phyloP scores from a whole-genome alignment of 2,329 filamentous ascomycete genomes.

The Sarocladiaceae sp. region DNA sequence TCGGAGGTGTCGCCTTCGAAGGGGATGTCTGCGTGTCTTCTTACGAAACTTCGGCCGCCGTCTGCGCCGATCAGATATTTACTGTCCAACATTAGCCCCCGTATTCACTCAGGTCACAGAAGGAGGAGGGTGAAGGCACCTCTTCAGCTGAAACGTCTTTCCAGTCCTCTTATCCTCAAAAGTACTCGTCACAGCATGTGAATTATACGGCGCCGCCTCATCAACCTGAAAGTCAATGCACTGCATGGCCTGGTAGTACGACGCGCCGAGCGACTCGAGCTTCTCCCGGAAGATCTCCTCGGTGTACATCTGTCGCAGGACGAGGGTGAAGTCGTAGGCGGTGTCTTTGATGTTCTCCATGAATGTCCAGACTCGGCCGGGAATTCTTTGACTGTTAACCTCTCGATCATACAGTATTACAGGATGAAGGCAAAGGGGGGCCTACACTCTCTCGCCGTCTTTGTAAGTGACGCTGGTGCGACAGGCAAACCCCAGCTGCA shows the following conservation, averaged over 20 bases:
- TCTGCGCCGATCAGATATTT: conserved; percentile 49
- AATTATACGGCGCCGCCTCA: conserved; percentile 2
- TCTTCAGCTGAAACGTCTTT: conserved; percentile 10
- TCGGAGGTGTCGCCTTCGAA: conserved; percentile 40
- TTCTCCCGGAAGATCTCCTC: conserved; percentile 47
- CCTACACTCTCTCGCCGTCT: conserved; percentile 32
- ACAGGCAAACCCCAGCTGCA: conserved; percentile 49
- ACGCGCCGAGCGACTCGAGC: conserved; percentile 29
- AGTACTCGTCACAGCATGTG: neutral
- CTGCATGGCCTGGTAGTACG: conserved; percentile 29
- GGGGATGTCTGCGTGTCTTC: conserved; percentile 38
- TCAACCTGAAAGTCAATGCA: conserved; percentile 28
- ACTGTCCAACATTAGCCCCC: too few relatives aligned
- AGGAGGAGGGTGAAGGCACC: neutral
- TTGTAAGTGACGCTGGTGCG: conserved; percentile 46
- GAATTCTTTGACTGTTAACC: too few relatives aligned
- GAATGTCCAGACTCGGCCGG: conserved; percentile 24
- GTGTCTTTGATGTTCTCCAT: conserved; percentile 42
- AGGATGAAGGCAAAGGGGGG: neutral
- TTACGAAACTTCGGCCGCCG: conserved; percentile 45
- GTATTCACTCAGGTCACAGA: too few relatives aligned
- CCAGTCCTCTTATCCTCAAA: conserved; percentile 12
- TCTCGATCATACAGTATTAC: too few relatives aligned
- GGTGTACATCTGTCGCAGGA: conserved; percentile 51
- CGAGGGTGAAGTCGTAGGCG: conserved; percentile 45